phyloP scores from a whole-genome alignment of 2,329 filamentous ascomycete genomes.

The Fusarium marasasianum region DNA sequence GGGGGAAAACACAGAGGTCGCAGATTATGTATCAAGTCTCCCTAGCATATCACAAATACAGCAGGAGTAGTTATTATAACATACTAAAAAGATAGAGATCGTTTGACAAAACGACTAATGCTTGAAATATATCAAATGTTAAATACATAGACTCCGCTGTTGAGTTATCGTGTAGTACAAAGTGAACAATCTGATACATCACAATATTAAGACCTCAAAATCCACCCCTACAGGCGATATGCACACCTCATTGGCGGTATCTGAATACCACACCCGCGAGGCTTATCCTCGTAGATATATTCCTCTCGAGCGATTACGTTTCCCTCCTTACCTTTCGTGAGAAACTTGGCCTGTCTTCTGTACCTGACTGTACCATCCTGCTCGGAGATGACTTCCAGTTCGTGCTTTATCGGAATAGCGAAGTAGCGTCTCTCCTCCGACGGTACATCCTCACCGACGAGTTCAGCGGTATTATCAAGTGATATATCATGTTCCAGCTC shows the following conservation, averaged over 20 bases:
- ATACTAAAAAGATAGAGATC: too few relatives aligned
- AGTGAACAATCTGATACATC: too few relatives aligned
- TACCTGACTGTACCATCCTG: background rate
- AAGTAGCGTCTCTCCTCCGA: background rate
- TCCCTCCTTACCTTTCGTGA: background rate
- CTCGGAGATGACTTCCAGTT: background rate
- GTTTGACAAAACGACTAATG: fast-evolving
- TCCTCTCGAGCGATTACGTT: background rate
- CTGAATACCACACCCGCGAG: background rate
- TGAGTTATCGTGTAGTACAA: too few relatives aligned
- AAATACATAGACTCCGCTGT: too few relatives aligned
- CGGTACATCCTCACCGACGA: background rate
- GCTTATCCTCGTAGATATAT: slow-evolving; percentile 1
- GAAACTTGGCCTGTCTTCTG: background rate
- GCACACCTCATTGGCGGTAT: slow-evolving; percentile 6
- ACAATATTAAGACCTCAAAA: too few relatives aligned
- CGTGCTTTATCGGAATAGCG: background rate
- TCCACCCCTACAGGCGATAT: background rate
- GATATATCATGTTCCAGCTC: background rate
- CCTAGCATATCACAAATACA: fast-evolving
- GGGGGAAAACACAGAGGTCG: background rate
- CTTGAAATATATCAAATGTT: fast-evolving
- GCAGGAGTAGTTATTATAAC: fast-evolving
- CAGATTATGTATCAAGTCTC: background rate
- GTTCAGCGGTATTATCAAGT: background rate